Conservation (phyloP, 495 filamentous ascomycete species). For the Penicillium robsamsonii region DNA sequence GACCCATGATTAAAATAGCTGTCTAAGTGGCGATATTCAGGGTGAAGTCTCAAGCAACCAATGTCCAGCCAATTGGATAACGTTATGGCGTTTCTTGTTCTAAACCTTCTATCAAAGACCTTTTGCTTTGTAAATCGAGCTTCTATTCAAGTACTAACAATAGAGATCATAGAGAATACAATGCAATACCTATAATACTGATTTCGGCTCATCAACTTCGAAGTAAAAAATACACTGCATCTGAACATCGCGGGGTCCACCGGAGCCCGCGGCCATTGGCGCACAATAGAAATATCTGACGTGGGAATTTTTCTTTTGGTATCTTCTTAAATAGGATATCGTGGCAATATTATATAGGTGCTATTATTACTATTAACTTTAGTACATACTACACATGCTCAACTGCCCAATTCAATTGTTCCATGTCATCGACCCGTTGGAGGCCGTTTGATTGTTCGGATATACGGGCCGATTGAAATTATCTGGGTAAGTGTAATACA, state of each 20-base stretch:
- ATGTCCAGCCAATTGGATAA: constrained; percentile 11
- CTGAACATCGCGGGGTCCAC: constrained; percentile 26
- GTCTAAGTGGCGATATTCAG: constrained; percentile 10
- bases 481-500: constrained; percentile 7
- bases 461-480: constrained; percentile 16
- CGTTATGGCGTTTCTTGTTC: neutral
- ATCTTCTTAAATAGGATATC: neutral
- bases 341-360: neutral
- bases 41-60: constrained; percentile 3
- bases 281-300: constrained; percentile 14
- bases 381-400: neutral
- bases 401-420: neutral
- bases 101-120: neutral
- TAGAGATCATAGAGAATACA: neutral
- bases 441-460: constrained; percentile 17
- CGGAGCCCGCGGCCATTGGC: constrained; percentile 23
- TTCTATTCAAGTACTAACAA: neutral
- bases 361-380: neutral
- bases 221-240: neutral
- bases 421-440: constrained; percentile 3
- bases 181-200: neutral
- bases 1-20: constrained; percentile 3
- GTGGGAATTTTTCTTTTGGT: neutral
- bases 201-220: neutral
- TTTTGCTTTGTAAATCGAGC: neutral